Conservation (phyloP, 495 filamentous ascomycete species). For the Hamigera avellanea region DNA sequence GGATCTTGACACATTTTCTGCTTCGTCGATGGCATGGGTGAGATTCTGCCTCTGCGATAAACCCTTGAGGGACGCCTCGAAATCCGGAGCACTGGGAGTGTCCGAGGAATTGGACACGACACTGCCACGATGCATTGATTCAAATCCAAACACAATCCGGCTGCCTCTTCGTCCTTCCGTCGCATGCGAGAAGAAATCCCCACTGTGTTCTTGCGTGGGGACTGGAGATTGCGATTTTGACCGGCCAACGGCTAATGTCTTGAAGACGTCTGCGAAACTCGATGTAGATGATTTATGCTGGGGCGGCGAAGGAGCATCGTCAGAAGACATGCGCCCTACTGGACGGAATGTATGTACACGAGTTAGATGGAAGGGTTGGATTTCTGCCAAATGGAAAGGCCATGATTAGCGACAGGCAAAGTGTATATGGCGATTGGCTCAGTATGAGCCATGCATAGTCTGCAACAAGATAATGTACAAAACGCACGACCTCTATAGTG, state of each 20-base stretch:
- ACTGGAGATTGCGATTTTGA: constrained; percentile 29
- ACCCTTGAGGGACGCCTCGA: constrained; percentile 23
- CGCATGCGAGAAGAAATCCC: constrained; percentile 18
- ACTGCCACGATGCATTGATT: constrained; percentile 36
- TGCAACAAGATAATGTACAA: no score
- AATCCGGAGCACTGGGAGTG: constrained; percentile 27
- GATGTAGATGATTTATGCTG: constrained; percentile 27
- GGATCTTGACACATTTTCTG: constrained; percentile 22
- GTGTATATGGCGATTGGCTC: neutral
- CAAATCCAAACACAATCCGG: constrained; percentile 21
- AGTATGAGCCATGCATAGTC: no score
- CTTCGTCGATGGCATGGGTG: constrained; percentile 28
- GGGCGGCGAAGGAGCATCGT: constrained; percentile 29
- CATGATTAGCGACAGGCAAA: neutral
- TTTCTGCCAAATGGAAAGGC: constrained; percentile 4
- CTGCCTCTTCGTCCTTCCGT: constrained; percentile 21
- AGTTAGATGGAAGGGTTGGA: constrained; percentile 10
- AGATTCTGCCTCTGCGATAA: constrained; percentile 26
- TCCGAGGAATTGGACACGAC: constrained; percentile 35
- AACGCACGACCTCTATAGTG: no score
- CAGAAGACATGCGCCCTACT: constrained; percentile 33
- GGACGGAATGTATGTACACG: constrained; percentile 18
- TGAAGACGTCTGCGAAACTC: constrained; percentile 35
- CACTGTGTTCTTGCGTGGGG: constrained; percentile 22
- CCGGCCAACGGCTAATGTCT: constrained; percentile 30